A percentile compares a stretch with the other conserved stretches of the same genome.
Evolutionary conservation across 345 rosid species (phyloP).

Genomic region (Syzygium aqueum): DNA sequence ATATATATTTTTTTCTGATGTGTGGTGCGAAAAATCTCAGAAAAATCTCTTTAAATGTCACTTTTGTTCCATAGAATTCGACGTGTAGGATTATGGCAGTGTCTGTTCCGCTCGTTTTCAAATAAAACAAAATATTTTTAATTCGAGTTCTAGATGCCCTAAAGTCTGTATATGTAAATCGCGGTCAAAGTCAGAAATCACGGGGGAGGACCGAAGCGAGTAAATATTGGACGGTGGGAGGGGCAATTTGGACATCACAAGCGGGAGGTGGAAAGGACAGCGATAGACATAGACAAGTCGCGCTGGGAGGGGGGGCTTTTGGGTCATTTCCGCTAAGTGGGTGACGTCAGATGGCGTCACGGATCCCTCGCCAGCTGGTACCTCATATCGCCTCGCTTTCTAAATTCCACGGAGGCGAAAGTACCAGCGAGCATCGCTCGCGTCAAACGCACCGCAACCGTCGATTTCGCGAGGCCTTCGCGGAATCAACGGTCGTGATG

Average conservation of each 20-base stretch:
- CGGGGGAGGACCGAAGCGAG: background rate
- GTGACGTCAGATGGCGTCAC: background rate
- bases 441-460: background rate
- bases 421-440: background rate
- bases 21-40: background rate
- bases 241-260: background rate
- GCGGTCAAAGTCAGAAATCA: background rate
- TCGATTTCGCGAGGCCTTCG: background rate
- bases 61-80: background rate
- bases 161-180: background rate
- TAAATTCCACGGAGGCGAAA: background rate
- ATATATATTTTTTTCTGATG: background rate
- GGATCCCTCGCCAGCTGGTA: background rate
- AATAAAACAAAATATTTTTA: background rate
- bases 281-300: no score
- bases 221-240: conserved; percentile 3
- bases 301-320: background rate
- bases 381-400: background rate
- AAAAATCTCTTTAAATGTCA: fast-evolving
- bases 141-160: background rate
- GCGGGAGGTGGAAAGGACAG: background rate
- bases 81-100: background rate
- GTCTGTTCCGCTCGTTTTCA: background rate
- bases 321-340: background rate
- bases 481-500: background rate